Evolutionary conservation across 371 early-diverging fungal species (phyloP).

Genomic region (Rhizomucor miehei): DNA sequence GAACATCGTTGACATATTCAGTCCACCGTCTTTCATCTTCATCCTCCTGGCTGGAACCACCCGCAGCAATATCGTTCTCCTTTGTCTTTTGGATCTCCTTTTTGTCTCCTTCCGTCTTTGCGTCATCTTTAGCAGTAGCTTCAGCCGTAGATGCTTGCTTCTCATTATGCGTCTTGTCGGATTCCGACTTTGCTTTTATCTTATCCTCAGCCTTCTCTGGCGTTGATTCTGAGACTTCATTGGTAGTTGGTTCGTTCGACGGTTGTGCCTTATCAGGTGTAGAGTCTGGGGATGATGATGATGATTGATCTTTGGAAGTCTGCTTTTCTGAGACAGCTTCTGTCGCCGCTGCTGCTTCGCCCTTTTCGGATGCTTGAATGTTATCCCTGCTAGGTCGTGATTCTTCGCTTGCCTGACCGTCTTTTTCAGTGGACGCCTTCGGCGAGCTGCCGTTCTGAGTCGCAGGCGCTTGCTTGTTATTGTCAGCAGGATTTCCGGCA

Average conservation of each 20-base stretch:
- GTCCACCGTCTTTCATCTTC: slow-evolving; percentile 10
- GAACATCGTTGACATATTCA: slow-evolving; percentile 7
- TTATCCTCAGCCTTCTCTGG: slow-evolving; percentile 2
- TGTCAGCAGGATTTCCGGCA: neutral
- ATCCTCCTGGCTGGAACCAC: neutral
- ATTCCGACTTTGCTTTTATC: too few relatives aligned
- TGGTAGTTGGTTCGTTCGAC: too few relatives aligned
- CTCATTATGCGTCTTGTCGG: too few relatives aligned
- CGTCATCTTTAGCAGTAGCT: too few relatives aligned
- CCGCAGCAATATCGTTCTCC: too few relatives aligned
- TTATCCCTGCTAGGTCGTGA: too few relatives aligned
- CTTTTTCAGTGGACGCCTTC: too few relatives aligned
- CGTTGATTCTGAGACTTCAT: neutral
- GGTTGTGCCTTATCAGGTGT: too few relatives aligned
- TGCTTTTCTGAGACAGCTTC: neutral
- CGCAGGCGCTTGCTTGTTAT: neutral
- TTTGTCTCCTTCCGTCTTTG: neutral
- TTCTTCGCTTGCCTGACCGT: too few relatives aligned
- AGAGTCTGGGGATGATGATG: neutral
- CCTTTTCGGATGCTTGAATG: too few relatives aligned
- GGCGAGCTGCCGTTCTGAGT: too few relatives aligned
- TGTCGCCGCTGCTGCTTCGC: neutral
- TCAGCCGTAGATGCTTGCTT: slow-evolving; percentile 7
- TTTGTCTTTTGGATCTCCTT: neutral
- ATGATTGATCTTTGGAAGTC: neutral